Evolutionary conservation across 345 rosid species (phyloP), one percentile per base, ranked within the genome.

Genomic region (Balakata baccata): DNA sequence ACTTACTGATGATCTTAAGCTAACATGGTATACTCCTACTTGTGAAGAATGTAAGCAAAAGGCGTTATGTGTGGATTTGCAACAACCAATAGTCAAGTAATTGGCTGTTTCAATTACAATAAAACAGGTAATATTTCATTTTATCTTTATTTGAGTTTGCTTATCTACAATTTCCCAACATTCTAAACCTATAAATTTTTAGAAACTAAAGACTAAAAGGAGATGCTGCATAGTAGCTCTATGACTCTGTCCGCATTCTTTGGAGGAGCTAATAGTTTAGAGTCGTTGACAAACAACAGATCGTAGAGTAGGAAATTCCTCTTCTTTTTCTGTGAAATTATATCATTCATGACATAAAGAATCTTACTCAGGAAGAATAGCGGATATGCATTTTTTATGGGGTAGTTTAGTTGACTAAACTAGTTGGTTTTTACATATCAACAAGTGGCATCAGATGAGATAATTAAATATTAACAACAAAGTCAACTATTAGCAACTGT

Each of bases 21-120:
- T 91, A 16, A 76, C 84, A 58, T 91, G 96, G 98, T 20, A 64
- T 73, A 60, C 71, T 3, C 93, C 97, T 16, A 77, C 83, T 64
- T 94, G 96, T 73, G 64, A 51, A 3, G 62, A 75, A 7, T 94
- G 97, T 74, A 90, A 79, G 68, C 74, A 25, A 23, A 75, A 50
- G 84, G 89, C 56, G 76, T 78, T 46, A 73, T 53, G 14, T 94
- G 97, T 43, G 90, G 93, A 22, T 78, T 85, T 77, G 45, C 63
- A 60, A 81, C 70, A 78, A 83, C 81, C 50, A 43, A 58, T 5
- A 80, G 75, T 64, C 79, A 73, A 62, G 75, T 81, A 75, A 79
- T 90, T 67, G 88, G 75, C 37, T 90, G 97, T 62, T 88, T 71
- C 78, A n/a, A 68, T 49, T 61, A 65, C 56, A 61, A 64, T 17